Base-by-base conservation (phyloP, 2,329 filamentous ascomycete genomes). In the Monilinia vaccinii-corymbosi region DNA sequence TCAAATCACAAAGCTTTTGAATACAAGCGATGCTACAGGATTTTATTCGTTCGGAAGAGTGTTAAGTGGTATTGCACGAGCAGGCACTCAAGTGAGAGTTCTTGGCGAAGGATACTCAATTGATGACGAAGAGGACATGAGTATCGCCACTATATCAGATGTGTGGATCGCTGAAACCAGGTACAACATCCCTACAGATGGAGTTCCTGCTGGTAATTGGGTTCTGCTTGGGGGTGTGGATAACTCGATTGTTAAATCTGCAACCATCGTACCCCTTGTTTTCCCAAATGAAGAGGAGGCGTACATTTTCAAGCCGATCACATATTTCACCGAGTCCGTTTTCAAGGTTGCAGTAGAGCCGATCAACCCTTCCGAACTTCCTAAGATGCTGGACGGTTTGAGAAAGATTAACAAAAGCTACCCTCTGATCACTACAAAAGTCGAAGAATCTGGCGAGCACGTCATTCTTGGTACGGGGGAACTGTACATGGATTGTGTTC, bases 401-500 rank as follows among this genome's bases (percentile, higher is more conserved):
- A 86, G 94, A 55, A 97, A 96, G 72, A 88, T 99, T 75, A 96
- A 97, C 79, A 99, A 99, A 75, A 96, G 90, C 69, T 99, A 97
- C 69, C 94, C 94, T 34, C 81, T 99, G 31, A 89, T 97, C 68
- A 90, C 89, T 14, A 99, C 94, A 5, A 97, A 97, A 73, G 94
- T 99, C 4, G 94, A 99, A 73, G 94, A 99, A 75, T 97, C 91
- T 1, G 94, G 94, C 55, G 94, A 99, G 74, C 94, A 99, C 71
- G 87, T 99, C 65, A 81, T 99, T 50, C 82, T 99, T 5, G 94
- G 94, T 28, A 99, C 94, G 0, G 94, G 94, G 62, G 94, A 99
- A 73, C 79, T 99, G n/a, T 99, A 99, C 77, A 97, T 99, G 92
- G 94, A 99, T 73, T 99, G 94, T 70, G 93, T 99, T 4, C 80